Base-by-base conservation (phyloP, 345 rosid genomes). In the Sapria himalayana region DNA sequence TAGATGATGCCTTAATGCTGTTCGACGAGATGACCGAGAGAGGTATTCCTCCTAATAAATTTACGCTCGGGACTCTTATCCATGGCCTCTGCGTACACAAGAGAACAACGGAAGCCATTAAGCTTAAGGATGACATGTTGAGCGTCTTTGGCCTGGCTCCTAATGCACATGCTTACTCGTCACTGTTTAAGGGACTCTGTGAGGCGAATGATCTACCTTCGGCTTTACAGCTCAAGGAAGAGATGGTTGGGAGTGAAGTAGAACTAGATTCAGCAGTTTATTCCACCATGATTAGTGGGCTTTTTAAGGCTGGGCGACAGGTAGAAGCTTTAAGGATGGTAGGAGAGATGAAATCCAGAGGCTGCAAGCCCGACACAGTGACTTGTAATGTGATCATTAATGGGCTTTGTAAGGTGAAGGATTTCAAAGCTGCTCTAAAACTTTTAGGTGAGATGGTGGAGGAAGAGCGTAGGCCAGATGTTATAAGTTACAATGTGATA, bases 141-240 rank as follows among this genome's bases (percentile, higher is more conserved):
- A 60, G 38, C 35, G 49, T 52, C 7, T 61, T 57, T 43, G 63
- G 70, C 9, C 46, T 73, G 18, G 4, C 1, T 32, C 76, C 79
- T 7, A 60, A 69, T 20, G 60, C 45, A 0, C 42, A 55, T 22
- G 19, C 68, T 7, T 86, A 75, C 19, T 51, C 67, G 0, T 52
- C 76, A 3, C 54, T 86, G 67, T 65, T 76, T 7, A 76, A 73
- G 56, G 77, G 63, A 22, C 34, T 71, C 20, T 78, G 76, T 49
- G 33, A 18, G 6, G 25, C 37, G 29, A 74, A 73, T 25, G 66
- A 77, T 20, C 21, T 73, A 61, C 41, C 44, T 51, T 46, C 41
- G 33, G 94, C 89, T 7, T 60, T 71, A 48, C 39, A 40, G 63
- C 71, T 86, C 2, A 81, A 71, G 60, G 77, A 71, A 34, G 94